Evolutionary conservation across 331 rosid genomes (phyloP).

Genomic region (Pyracantha coccinea): DNA sequence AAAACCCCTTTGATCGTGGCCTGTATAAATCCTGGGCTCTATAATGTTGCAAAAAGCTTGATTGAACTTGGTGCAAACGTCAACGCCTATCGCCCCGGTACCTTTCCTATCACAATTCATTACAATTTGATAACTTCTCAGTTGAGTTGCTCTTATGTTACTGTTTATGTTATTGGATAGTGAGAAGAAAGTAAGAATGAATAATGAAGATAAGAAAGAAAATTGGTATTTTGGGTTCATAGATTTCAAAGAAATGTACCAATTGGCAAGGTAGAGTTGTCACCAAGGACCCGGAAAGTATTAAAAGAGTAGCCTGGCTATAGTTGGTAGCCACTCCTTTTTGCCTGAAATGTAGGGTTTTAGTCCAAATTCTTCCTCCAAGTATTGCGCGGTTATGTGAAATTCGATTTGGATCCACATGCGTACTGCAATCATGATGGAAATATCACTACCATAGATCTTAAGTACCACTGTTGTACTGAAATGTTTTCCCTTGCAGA

Average conservation of each 20-base stretch:
- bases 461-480: background rate
- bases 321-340: background rate
- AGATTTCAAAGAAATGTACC: background rate
- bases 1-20: conserved; percentile 88
- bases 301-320: background rate
- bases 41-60: conserved; percentile 60
- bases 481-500: background rate
- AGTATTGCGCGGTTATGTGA: background rate
- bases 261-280: background rate
- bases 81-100: conserved; percentile 90
- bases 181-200: background rate
- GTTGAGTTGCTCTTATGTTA: background rate
- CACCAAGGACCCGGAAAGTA: background rate
- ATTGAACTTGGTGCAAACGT: conserved; percentile 90
- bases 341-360: background rate
- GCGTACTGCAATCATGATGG: background rate
- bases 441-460: background rate
- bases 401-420: background rate
- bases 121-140: background rate
- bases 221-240: background rate
- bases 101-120: background rate
- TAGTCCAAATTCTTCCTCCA: background rate
- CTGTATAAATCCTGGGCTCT: conserved; percentile 65
- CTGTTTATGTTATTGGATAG: background rate
- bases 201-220: background rate